Base-by-base conservation (phyloP, 306 rosid species). In the Hippophae gyantsensis region DNA sequence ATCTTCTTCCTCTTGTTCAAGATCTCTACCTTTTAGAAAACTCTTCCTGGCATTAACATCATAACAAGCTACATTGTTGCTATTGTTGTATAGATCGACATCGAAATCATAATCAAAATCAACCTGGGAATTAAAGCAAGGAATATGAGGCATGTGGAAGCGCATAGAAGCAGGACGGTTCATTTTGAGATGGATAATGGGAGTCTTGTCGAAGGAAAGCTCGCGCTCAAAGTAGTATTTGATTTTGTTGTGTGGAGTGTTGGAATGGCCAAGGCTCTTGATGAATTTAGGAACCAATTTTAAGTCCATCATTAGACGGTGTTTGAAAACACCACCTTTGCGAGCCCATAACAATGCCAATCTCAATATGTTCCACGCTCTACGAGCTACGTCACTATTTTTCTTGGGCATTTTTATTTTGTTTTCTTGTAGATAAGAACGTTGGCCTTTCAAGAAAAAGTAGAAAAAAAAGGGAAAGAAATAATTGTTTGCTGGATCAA, bases 151-250 rank as follows among this genome's bases (percentile, higher is more conserved):
- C 46, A 82, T 48, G 73, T 69, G 78, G 68, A 82, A 83, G 25
- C 95, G 78, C 89, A 74, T 23, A 26, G 88, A 85, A 27, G 78
- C 32, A 0, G 82, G 85, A 6, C 83, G 87, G 13, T 71, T 65
- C 75, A 67, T 74, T 67, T 74, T 86, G 54, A 86, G 63, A 12
- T 72, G 70, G 71, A 87, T 81, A 46, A 87, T 59, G 0, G 98
- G 93, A 0, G 93, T 92, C 75, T 83, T 40, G 7, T 92, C 89
- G 51, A 92, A 92, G 11, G 98, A 92, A 5, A 92, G 84, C 78
- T 92, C 77, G 0, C 89, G 84, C 57, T 92, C 98, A 6, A 69
- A 74, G 62, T 81, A 85, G 51, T 78, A 81, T 23, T 79, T 65
- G 13, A 86, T 69, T 0, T 69, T 80, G 12, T 8, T 57, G 0